phyloP scores from a whole-genome alignment of 2,329 filamentous ascomycete species.

The Colletotrichum phormii region DNA sequence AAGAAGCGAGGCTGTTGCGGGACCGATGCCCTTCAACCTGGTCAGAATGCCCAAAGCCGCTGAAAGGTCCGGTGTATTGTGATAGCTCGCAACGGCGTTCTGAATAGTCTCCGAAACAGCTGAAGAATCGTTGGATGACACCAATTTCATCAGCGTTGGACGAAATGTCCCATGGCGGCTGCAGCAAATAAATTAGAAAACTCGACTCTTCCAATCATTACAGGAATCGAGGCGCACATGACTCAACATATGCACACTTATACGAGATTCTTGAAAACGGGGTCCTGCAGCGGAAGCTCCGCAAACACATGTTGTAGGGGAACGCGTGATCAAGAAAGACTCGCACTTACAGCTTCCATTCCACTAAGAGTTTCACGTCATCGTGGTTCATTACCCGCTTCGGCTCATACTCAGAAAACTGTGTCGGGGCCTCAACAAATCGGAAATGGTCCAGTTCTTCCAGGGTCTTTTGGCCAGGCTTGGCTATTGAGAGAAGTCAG shows the following conservation, averaged over 20 bases:
- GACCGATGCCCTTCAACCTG: slow-evolving; percentile 79
- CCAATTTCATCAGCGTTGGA: slow-evolving; percentile 69
- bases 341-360: slow-evolving; percentile 76
- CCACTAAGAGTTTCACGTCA: slow-evolving; percentile 70
- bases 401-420: slow-evolving; percentile 53
- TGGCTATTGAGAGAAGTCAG: slow-evolving; percentile 48
- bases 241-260: not conserved
- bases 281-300: not conserved
- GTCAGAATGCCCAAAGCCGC: slow-evolving; percentile 65
- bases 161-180: slow-evolving; percentile 73
- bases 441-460: slow-evolving; percentile 70
- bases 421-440: slow-evolving; percentile 62
- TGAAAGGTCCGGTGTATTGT: slow-evolving; percentile 46
- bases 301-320: not conserved
- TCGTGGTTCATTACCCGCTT: slow-evolving; percentile 61
- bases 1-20: slow-evolving; percentile 81
- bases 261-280: not conserved
- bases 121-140: slow-evolving; percentile 69
- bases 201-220: not conserved
- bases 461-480: slow-evolving; percentile 63
- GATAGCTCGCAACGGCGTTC: slow-evolving; percentile 62
- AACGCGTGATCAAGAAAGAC: slow-evolving; percentile 13
- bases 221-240: not conserved
- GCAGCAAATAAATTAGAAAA: not conserved
- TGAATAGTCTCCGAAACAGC: slow-evolving; percentile 60